A percentile compares a stretch with the other conserved stretches of the same genome.
Evolutionary conservation across 768 basidiomycete species (phyloP).

Genomic region (Antrodiella citrinella): DNA sequence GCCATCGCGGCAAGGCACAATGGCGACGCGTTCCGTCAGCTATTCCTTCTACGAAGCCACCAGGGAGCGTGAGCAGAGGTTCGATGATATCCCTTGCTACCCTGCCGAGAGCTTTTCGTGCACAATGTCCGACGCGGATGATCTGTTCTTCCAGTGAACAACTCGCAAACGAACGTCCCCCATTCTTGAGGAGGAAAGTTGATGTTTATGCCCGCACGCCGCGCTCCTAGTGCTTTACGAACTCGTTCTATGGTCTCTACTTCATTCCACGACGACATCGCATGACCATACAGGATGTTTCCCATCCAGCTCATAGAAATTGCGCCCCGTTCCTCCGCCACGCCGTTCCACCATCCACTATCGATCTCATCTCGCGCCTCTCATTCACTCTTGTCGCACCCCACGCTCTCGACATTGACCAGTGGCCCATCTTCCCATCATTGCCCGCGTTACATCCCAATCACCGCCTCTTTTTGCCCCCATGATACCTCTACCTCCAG

Average conservation of each 20-base stretch:
- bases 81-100: neutral
- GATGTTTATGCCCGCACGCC: no score
- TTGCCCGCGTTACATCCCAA: neutral
- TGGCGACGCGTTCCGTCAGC: constrained; percentile 15
- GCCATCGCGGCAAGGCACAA: constrained; percentile 6
- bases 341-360: neutral
- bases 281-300: neutral
- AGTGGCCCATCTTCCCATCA: neutral
- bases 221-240: neutral
- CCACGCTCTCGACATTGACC: neutral
- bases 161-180: no score
- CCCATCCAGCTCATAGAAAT: neutral
- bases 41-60: constrained; percentile 20
- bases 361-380: neutral
- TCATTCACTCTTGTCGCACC: neutral
- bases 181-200: no score
- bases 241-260: constrained; percentile 3
- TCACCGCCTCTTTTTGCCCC: neutral
- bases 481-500: neutral
- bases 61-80: neutral
- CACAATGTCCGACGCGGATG: constrained; percentile 4
- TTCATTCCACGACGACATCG: neutral
- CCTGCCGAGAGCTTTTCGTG: neutral
- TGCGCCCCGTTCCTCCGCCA: neutral
- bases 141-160: constrained; percentile 6